Evolutionary conservation across 2,329 filamentous ascomycete genomes (phyloP).

Genomic region (Pseudogymnoascus sp.): DNA sequence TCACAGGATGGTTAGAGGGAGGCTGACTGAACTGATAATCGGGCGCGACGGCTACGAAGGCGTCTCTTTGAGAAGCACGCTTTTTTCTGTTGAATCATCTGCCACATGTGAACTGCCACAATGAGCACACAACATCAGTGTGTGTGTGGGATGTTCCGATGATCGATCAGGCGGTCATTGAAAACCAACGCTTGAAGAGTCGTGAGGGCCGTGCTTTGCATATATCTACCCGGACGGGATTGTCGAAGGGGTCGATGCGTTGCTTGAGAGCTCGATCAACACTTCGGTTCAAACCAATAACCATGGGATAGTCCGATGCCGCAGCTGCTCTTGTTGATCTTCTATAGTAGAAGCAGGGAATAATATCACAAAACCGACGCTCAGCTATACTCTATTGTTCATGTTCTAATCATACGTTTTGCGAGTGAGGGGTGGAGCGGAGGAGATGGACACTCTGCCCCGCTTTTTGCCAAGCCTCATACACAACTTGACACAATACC

Average conservation of each 20-base stretch:
- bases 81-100: background rate
- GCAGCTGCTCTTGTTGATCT: background rate
- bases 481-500: slow-evolving; percentile 4
- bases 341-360: background rate
- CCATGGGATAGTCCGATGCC: background rate
- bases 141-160: background rate
- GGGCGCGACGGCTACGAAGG: background rate
- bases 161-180: slow-evolving; percentile 1
- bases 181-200: background rate
- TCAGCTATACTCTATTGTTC: background rate
- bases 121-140: background rate
- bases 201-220: slow-evolving; percentile 3
- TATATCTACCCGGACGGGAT: background rate
- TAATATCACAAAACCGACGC: background rate
- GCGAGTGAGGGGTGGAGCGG: background rate
- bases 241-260: background rate
- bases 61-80: background rate
- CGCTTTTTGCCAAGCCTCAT: slow-evolving; percentile 1
- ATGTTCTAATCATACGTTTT: background rate
- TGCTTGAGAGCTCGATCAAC: background rate
- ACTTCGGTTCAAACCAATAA: background rate
- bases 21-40: background rate
- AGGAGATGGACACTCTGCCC: background rate
- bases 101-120: background rate
- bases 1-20: background rate